Base-by-base conservation (phyloP, 805 yeast species). In the Metschnikowia peoriensis region DNA sequence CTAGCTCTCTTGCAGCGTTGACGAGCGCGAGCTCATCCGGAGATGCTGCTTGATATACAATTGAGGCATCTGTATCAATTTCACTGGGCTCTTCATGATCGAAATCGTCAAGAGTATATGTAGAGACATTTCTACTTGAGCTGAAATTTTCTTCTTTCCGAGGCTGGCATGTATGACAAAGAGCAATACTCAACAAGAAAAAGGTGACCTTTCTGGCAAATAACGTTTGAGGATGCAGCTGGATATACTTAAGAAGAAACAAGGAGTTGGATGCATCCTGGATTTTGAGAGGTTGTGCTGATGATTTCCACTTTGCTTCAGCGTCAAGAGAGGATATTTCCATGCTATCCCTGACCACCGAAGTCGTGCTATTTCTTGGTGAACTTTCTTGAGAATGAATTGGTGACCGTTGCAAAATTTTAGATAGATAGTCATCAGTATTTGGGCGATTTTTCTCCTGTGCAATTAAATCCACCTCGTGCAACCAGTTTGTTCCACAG, bases 21-120 rank as follows among this genome's bases (percentile, higher is more conserved):
- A 94, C 93, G 32, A 94, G 72, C 0, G 99, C 99, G 46, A 92
- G 70, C 66, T 94, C 99, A 70, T 94, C 99, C 0, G 99, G 99
- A 0, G 97, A 92, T 0, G 98, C 84, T 0, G 98, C 89, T 65
- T 93, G 97, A 62, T 94, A 94, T 51, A 83, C 85, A 27, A 91
- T 81, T 22, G 76, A 73, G 22, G 76, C 83, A 41, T 73, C 80
- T 27, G 51, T 60, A 1, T 57, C 60, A n/a, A 15, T 38, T 8
- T 54, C 52, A 29, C 27, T 9, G 16, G 51, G 44, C 8, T 50
- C 52, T 12, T 47, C 57, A 12, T 51, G 55, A 14, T 52, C 59
- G 28, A 55, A 56, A 27, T 66, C 66, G 28, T 65, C 60, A 29
- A 55, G 51, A n/a, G 68, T 61, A 38, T 59, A 54, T 17, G 52